Evolutionary conservation across 352 stramenopile species (phyloP), one percentile per base, ranked within the genome.

Genomic region (Phytophthora sojae): DNA sequence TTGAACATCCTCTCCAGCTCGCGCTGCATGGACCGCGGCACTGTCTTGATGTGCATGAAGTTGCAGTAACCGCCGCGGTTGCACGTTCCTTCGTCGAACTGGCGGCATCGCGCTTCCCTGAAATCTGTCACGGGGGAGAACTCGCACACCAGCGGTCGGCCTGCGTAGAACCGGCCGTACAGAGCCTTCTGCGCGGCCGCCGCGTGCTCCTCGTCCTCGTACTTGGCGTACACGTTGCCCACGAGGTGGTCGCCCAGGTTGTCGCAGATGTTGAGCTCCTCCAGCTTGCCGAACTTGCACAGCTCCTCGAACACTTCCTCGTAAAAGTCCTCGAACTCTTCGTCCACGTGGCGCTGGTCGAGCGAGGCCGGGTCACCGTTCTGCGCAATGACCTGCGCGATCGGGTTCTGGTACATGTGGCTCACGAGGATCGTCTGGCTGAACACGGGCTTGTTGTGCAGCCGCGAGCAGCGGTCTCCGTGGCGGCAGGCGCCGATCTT

Each of bases 401-500:
- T 82, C 49, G 94, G 94, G 81, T 99, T 99, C 67, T 98, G 88
- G 79, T 99, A 99, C 88, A 99, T 98, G 79, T 99, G 97, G 71
- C 98, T 99, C 69, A 99, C 87, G 25, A 99, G 79, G 55, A 99
- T 97, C 3, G 98, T 99, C 75, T 99, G 97, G 51, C 90, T 99
- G 78, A 99, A 99, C 25, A 98, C 96, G 4, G 98, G 98, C 75
- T 98, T 98, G 86, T 99, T 98, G 77, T 99, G 98, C 69, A 99
- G 85, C 44, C 98, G 91, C 54, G 95, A 99, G 82, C 98, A 99
- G 15, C 97, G 92, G 75, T 99, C 98, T 15, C 97, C 98, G 72
- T 99, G 98, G n/a, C 98, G 91, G 75, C 98, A 99, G 25, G 98
- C 98, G 35, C 98, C 98, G 54, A 99, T 99, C 89, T 99, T 99